phyloP scores from a whole-genome alignment of 2,329 filamentous ascomycete genomes.

The Biscogniauxia sp. region DNA sequence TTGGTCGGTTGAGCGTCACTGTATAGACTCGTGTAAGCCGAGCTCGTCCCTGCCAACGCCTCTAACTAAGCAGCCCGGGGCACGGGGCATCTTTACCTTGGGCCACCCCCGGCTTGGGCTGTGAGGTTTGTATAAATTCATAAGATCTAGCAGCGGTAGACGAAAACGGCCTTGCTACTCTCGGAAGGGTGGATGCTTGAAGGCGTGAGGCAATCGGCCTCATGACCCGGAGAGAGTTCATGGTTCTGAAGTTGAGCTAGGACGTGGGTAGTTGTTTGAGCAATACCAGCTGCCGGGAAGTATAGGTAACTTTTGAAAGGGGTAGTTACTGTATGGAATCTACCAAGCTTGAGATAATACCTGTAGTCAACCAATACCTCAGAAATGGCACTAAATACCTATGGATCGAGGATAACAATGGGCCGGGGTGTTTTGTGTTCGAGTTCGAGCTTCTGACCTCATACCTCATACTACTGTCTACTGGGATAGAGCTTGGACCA shows the following conservation, averaged over 20 bases:
- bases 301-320: too few relatives aligned
- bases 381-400: too few relatives aligned
- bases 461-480: not conserved
- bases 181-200: slow-evolving; percentile 55
- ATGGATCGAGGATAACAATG: slow-evolving; percentile 18
- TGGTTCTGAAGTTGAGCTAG: slow-evolving; percentile 24
- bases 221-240: slow-evolving; percentile 57
- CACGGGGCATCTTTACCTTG: slow-evolving; percentile 57
- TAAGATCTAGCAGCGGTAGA: slow-evolving; percentile 52
- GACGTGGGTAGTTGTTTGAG: too few relatives aligned
- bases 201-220: slow-evolving; percentile 61
- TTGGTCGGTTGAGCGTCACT: slow-evolving; percentile 94
- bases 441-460: not conserved
- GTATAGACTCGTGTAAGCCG: slow-evolving; percentile 12
- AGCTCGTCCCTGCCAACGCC: not conserved
- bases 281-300: too few relatives aligned
- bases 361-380: too few relatives aligned
- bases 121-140: slow-evolving; percentile 79
- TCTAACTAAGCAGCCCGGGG: too few relatives aligned
- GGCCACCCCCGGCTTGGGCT: slow-evolving; percentile 84
- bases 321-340: too few relatives aligned
- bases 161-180: slow-evolving; percentile 52
- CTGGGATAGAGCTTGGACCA: too few relatives aligned
- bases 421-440: not conserved
- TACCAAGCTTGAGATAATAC: too few relatives aligned